Base-by-base conservation (phyloP, 2,329 filamentous ascomycete species). In the Fusarium sp. region DNA sequence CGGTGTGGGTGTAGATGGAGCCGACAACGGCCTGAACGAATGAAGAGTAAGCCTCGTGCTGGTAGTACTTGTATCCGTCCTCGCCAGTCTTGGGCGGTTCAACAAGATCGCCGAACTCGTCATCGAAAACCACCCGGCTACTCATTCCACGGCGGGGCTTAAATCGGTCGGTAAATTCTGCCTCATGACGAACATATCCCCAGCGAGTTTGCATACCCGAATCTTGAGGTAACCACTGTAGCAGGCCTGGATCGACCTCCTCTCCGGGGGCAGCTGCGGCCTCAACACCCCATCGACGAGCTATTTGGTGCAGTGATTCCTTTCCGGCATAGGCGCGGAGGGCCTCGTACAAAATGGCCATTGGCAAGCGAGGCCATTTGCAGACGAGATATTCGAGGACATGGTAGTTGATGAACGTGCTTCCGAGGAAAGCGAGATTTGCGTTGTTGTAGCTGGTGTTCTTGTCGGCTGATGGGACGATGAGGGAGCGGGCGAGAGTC, bases 211-310 rank as follows among this genome's bases (percentile, higher is more conserved):
- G 80, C 52, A 82, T 77, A 24, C 83, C 76, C 22, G 84, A 77
- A 8, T 82, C 74, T 56, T 86, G 80, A 77, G 81, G 81, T 81
- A 82, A 83, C 85, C 94, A 97, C 79, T 98, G 96, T 65, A 99
- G 84, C 57, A 97, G 84, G 8, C 95, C 96, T 0, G 94, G 91
- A 79, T 99, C 96, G 59, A 98, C 94, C 82, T 98, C 95, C 63
- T 89, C 89, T 53, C 95, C 96, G 1, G 96, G 96, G 22, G 90
- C 91, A 13, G 92, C 93, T n/a, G 93, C 95, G 45, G 86, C 83
- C 79, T 98, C 95, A 18, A 98, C 90, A 81, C 96, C 96, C 96
- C 96, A 99, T 82, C 96, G 92, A 67, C 87, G 84, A 18, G 92
- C 89, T 71, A 98, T 87, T 22, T 90, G 85, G 54, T 90, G 84